Percentiles rank a stretch among this genome's conserved stretches.
Evolutionary conservation across 345 rosid genomes (phyloP).

Genomic region (Toxicodendron radicans): DNA sequence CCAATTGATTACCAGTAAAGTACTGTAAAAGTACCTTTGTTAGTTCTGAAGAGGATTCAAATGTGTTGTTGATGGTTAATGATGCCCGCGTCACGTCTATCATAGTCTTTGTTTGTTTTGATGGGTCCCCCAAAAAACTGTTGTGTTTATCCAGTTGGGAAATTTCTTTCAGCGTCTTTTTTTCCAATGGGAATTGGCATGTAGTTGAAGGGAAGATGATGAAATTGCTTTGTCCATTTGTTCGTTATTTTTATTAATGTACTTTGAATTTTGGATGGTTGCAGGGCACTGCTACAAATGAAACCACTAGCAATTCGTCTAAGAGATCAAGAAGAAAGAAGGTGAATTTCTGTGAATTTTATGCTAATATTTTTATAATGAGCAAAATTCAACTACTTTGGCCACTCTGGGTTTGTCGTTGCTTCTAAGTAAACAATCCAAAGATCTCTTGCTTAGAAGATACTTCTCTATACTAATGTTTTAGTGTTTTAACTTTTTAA

Average conservation of each 20-base stretch:
- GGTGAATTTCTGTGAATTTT: slow-evolving; percentile 32
- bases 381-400: too few relatives aligned
- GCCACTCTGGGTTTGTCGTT: too few relatives aligned
- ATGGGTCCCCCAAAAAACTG: too few relatives aligned
- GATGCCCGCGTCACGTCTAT: background rate
- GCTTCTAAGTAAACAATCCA: background rate
- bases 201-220: too few relatives aligned
- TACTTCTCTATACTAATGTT: background rate
- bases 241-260: background rate
- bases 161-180: background rate
- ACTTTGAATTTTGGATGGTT: slow-evolving; percentile 9
- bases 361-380: background rate
- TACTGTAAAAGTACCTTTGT: too few relatives aligned
- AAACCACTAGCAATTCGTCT: slow-evolving; percentile 35
- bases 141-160: too few relatives aligned
- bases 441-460: background rate
- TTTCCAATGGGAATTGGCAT: background rate
- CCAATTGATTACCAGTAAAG: background rate
- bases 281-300: slow-evolving; percentile 47
- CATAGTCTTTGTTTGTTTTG: background rate
- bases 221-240: too few relatives aligned
- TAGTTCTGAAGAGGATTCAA: background rate
- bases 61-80: background rate
- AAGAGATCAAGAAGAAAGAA: slow-evolving; percentile 62
- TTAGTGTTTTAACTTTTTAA: background rate